A percentile compares a stretch with the other conserved stretches of the same genome.
Conservation (phyloP, 2,329 filamentous ascomycete genomes). For the Cladosporium halotolerans region DNA sequence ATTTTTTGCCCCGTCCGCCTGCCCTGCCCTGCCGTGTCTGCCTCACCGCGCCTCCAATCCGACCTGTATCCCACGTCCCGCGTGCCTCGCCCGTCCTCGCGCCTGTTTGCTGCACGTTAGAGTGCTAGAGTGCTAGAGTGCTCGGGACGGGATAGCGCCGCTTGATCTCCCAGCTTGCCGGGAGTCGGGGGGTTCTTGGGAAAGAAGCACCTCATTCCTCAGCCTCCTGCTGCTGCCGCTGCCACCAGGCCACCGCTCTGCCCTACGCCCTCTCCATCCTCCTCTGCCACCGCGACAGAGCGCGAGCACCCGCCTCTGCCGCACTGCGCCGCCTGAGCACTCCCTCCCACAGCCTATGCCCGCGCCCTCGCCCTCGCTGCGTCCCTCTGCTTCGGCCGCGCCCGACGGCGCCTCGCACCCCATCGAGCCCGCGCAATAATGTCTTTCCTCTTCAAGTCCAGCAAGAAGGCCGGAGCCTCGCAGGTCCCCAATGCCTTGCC, state of each 20-base stretch:
- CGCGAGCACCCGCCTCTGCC: neutral
- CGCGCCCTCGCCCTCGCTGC: slow-evolving; percentile 4
- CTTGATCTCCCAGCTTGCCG: neutral
- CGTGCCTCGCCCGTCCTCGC: no score
- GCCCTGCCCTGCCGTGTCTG: no score
- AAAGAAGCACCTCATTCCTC: slow-evolving; percentile 1
- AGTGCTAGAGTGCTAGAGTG: neutral
- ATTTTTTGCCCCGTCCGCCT: no score
- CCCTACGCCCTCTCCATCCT: neutral
- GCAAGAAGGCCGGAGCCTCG: slow-evolving; percentile 28
- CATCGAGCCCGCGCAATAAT: slow-evolving; percentile 25
- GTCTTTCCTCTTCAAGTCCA: slow-evolving; percentile 50
- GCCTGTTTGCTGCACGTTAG: neutral
- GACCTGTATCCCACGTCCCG: no score
- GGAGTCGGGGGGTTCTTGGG: neutral
- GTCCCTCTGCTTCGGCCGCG: slow-evolving; percentile 10
- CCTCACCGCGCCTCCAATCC: no score
- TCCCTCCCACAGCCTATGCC: slow-evolving; percentile 5
- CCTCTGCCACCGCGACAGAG: neutral
- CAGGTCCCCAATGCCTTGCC: slow-evolving; percentile 38
- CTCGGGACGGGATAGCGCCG: neutral
- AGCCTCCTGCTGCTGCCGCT: neutral
- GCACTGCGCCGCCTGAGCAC: neutral
- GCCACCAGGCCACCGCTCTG: neutral
- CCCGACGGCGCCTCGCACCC: slow-evolving; percentile 3